Evolutionary conservation across 352 stramenopile genomes (phyloP), one percentile per base, ranked within the genome.

Genomic region (Phytopythium sindhum): DNA sequence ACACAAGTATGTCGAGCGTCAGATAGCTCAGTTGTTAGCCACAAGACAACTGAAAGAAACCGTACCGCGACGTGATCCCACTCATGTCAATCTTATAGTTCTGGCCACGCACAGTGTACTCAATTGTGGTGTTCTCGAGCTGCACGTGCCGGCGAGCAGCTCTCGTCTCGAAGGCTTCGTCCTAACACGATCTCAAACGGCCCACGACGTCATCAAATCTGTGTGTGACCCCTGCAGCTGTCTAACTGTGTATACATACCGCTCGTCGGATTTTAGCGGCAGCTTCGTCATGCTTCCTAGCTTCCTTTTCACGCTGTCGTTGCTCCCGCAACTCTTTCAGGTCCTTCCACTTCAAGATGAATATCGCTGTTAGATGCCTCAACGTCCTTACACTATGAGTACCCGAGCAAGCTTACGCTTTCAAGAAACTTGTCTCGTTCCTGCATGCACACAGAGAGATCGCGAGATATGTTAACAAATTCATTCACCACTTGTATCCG

Each of bases 1-100:
- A 37, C 9, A 52, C 4, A 35, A 31, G 14, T 53, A 8, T 26
- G 19, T 17, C 26, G 11, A 21, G 41, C 8, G 42, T 50, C 8
- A 50, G 21, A n/a, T 3, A 28, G 48, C 35, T 35, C 14, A n/a
- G 29, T 45, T 4, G 39, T 24, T 35, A 8, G 48, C 29, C 23
- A 39, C 9, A 31, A 28, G 31, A 8, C 1, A 35, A 61, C 11
- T 11, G 0, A 63, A 58, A n/a, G 41, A 5, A 14, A 19, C 33
- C 58, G 35, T 59, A 90, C 84, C 86, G 79, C 17, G 83, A 71
- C n/a, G 91, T 97, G 61, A 93, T 86, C 21, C 87, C 88, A 44
- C 83, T 89, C 58, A 95, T 69, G 9, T 90, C 70, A 29, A 95
- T 77, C 6, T 71, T 68, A n/a, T 75, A 63, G 50, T 89, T 90